Conservation (phyloP, 768 basidiomycete genomes). For the Leccinum variicolor region DNA sequence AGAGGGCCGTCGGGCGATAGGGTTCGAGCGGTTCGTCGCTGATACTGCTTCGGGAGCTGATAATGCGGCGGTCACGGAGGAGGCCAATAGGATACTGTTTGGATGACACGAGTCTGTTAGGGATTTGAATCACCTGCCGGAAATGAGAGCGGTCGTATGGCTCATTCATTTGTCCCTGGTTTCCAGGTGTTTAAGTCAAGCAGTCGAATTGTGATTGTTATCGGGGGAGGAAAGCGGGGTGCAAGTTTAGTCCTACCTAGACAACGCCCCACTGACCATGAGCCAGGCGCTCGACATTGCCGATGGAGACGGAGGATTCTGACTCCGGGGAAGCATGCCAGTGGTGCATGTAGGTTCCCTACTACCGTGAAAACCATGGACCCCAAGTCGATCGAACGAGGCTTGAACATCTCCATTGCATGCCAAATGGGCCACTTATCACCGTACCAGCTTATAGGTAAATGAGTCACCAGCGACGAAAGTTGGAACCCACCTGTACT, state of each 20-base stretch:
- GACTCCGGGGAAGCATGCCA: background rate
- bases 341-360: too few relatives aligned
- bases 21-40: constrained; percentile 39
- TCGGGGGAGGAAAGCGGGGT: background rate
- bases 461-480: background rate
- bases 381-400: too few relatives aligned
- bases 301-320: background rate
- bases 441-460: background rate
- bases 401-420: background rate
- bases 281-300: background rate
- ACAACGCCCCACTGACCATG: too few relatives aligned
- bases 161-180: background rate
- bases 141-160: background rate
- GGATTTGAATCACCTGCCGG: background rate
- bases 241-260: background rate
- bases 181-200: background rate
- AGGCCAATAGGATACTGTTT: constrained; percentile 30
- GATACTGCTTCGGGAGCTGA: background rate
- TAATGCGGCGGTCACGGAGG: constrained; percentile 21
- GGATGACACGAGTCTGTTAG: constrained; percentile 8
- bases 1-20: constrained; percentile 40
- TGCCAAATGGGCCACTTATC: background rate
- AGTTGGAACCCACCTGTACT: too few relatives aligned
- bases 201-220: background rate
- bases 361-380: too few relatives aligned